Percentiles rank a stretch among this genome's conserved stretches.
Evolutionary conservation across 768 basidiomycete genomes (phyloP).

Genomic region (Boletus speciosus): DNA sequence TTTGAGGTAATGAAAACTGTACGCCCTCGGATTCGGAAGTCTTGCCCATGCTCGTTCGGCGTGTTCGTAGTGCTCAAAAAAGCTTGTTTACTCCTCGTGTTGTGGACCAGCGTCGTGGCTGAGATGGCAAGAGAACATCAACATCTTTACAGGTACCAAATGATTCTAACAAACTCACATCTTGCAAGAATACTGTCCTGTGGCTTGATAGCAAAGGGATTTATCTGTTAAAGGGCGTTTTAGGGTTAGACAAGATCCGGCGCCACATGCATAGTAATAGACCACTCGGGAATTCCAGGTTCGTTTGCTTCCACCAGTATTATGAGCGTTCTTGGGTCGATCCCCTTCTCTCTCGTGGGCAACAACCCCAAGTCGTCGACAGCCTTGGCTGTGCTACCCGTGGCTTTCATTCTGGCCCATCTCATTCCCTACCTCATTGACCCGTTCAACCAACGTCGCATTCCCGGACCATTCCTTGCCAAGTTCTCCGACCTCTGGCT

Average conservation of each 20-base stretch:
- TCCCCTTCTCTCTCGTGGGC: conserved; percentile 1
- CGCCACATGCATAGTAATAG: not conserved
- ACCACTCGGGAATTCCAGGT: not conserved
- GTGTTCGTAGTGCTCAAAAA: conserved; percentile 4
- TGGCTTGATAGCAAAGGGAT: too few species aligned
- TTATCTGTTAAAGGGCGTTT: not conserved
- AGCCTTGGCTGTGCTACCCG: conserved; percentile 12
- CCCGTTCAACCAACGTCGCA: conserved; percentile 52
- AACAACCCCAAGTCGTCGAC: conserved; percentile 1
- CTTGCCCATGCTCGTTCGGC: conserved; percentile 15
- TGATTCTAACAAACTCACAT: not conserved
- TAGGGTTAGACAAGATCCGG: conserved; percentile 7
- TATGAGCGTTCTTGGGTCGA: conserved; percentile 16
- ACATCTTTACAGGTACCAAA: not conserved
- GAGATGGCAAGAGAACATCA: not conserved
- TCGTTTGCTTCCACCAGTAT: conserved; percentile 6
- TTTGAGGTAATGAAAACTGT: conserved; percentile 24
- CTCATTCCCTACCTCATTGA: conserved; percentile 54
- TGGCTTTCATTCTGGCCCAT: conserved; percentile 27
- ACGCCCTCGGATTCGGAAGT: conserved; percentile 9
- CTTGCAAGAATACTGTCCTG: too few species aligned
- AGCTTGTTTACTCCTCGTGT: not conserved
- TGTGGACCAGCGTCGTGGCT: not conserved
- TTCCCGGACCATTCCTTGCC: conserved; percentile 70
- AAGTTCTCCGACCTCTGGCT: conserved; percentile 75